Base-by-base conservation (phyloP, 257 asterid species). In the Nicotiana tomentosiformis region DNA sequence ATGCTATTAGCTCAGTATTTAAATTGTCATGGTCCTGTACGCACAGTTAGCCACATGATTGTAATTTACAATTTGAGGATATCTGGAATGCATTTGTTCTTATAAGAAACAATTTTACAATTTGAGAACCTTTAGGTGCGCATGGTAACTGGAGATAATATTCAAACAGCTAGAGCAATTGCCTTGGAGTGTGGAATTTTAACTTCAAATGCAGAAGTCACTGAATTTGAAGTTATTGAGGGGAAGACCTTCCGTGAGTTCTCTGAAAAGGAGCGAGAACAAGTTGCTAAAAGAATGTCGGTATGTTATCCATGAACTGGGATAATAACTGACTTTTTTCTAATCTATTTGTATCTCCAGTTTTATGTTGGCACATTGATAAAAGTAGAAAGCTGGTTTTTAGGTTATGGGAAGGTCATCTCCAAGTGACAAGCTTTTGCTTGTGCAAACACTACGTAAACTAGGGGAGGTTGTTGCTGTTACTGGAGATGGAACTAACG, bases 331-430 rank as follows among this genome's bases (percentile, higher is more conserved):
- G 51, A 64, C 30, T 10, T 32, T 17, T 81, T 74, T 61, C 51
- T 61, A 46, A 70, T 32, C 43, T 3, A 57, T 66, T 82, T 69
- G 64, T 82, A 18, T 62, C 66, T 35, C 78, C 77, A 68, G 26
- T 74, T 43, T 33, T 57, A 37, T 82, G 80, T 67, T 72, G n/a
- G 76, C 82, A 51, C 58, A 70, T 43, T 58, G 60, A 43, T 82
- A 66, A 80, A 53, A 81, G 56, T 74, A 81, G 51, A 66, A 77
- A 66, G 12, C 84, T 84, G 85, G 77, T 83, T 81, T 66, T 83
- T 82, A 94, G 98, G 98, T 94, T 33, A 94, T 94, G 98, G 99
- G 95, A 84, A 87, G 99, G 72, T 94, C 98, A 80, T 96, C 99
- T 49, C 99, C 99, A 2, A 91, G 93, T 66, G 99, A 96, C 88